Percentiles rank a stretch among this genome's conserved stretches.
These are phyloP conservation scores for Sarcocystis neurona DNA, from an alignment of 169 alveolate species.

Conservation along the genomic window DNA sequence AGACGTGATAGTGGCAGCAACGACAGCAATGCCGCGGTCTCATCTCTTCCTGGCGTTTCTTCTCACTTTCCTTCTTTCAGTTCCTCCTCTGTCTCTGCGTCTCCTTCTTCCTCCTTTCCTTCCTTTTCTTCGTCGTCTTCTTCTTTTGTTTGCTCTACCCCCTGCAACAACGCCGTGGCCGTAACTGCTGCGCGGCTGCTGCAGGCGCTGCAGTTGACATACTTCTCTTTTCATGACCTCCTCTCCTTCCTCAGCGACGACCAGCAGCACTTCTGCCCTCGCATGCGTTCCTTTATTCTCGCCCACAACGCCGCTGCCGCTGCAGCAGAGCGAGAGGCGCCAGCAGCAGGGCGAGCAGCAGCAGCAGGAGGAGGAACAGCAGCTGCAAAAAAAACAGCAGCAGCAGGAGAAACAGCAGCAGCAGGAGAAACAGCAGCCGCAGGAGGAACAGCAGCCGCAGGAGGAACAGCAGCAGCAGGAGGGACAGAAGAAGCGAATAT, in stretches of 20 bases:
- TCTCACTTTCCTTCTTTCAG: neutral
- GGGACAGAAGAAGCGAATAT: too few relatives aligned
- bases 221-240: slow-evolving; percentile 49
- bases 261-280: slow-evolving; percentile 20
- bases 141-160: neutral
- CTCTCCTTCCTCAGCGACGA: slow-evolving; percentile 38
- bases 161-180: neutral
- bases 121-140: neutral
- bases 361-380: too few relatives aligned
- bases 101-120: neutral
- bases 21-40: neutral
- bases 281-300: slow-evolving; percentile 36
- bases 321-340: neutral
- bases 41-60: too few relatives aligned
- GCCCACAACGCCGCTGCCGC: neutral
- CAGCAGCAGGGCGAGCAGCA: slow-evolving; percentile 25
- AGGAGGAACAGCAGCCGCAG: neutral
- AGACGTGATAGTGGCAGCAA: neutral
- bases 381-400: too few relatives aligned
- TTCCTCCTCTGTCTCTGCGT: neutral
- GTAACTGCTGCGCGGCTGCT: slow-evolving; percentile 38
- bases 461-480: too few relatives aligned
- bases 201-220: slow-evolving; percentile 35
- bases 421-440: too few relatives aligned
- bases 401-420: too few relatives aligned